Conservation (phyloP, 2,329 filamentous ascomycete genomes). For the Fusarium temperatum region DNA sequence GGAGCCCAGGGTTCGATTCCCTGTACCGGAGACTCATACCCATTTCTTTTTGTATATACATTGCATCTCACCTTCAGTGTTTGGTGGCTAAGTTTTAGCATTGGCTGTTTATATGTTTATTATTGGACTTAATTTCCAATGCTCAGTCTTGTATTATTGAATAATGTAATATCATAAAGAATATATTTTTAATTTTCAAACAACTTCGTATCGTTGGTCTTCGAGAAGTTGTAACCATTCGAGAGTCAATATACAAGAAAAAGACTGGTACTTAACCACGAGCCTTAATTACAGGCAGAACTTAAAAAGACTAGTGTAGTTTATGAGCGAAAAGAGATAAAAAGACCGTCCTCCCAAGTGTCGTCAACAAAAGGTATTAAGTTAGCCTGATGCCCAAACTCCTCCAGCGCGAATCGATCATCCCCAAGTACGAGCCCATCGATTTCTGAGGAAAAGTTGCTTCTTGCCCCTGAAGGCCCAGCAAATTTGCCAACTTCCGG, state of each 20-base stretch:
- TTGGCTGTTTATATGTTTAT: neutral
- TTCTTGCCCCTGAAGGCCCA: neutral
- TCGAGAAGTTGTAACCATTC: neutral
- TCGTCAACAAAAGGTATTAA: neutral
- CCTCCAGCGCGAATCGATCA: neutral
- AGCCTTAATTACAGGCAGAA: too few relatives aligned
- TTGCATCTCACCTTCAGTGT: too few relatives aligned
- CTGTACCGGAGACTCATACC: constrained; percentile 33
- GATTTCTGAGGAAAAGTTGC: neutral
- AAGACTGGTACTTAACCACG: too few relatives aligned
- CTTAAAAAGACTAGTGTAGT: too few relatives aligned
- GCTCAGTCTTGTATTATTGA: neutral
- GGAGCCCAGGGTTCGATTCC: constrained; percentile 44
- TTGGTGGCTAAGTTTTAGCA: neutral
- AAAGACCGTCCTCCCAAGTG: neutral
- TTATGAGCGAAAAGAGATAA: neutral
- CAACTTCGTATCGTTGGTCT: neutral
- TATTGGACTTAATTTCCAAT: neutral
- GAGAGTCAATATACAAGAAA: too few relatives aligned
- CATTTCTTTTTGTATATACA: neutral
- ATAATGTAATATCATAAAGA: neutral
- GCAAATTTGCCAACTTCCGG: neutral
- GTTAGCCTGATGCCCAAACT: neutral
- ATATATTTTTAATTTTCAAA: neutral
- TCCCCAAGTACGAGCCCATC: neutral